Evolutionary conservation across 139 green algal genomes (phyloP).

Genomic region (Chlamydomonas sp.): DNA sequence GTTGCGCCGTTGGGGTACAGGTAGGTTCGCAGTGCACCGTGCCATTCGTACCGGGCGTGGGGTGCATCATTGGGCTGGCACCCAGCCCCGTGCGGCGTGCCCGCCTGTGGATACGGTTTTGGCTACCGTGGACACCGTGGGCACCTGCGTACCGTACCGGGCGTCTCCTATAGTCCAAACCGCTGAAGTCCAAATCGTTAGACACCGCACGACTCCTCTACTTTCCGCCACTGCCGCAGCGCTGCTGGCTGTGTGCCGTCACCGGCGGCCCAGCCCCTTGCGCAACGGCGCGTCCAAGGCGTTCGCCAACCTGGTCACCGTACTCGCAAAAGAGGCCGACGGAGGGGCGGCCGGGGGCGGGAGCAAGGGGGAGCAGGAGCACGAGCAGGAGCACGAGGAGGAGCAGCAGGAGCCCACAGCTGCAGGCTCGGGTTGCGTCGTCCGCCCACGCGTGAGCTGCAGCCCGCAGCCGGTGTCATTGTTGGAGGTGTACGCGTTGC

Average conservation of each 20-base stretch:
- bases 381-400: neutral
- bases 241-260: conserved; percentile 24
- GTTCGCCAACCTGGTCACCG: conserved; percentile 6
- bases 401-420: neutral
- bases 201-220: neutral
- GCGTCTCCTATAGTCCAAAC: neutral
- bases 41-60: too few species aligned
- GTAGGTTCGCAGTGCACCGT: too few species aligned
- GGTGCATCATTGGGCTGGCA: too few species aligned
- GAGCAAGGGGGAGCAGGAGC: neutral
- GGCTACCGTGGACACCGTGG: too few species aligned
- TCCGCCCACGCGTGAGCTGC: conserved; percentile 20
- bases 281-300: conserved; percentile 18
- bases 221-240: neutral
- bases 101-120: too few species aligned
- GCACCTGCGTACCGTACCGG: neutral
- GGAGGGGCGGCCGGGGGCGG: neutral
- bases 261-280: conserved; percentile 1
- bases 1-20: too few species aligned
- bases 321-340: neutral
- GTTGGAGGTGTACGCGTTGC: conserved; percentile 5
- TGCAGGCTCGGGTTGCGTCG: neutral
- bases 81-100: too few species aligned
- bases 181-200: neutral
- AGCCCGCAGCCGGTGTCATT: conserved; percentile 11